A percentile compares a stretch with the other conserved stretches of the same genome.
phyloP scores from a whole-genome alignment of 2,329 filamentous ascomycete genomes.

The Colletotrichum spaethianum region DNA sequence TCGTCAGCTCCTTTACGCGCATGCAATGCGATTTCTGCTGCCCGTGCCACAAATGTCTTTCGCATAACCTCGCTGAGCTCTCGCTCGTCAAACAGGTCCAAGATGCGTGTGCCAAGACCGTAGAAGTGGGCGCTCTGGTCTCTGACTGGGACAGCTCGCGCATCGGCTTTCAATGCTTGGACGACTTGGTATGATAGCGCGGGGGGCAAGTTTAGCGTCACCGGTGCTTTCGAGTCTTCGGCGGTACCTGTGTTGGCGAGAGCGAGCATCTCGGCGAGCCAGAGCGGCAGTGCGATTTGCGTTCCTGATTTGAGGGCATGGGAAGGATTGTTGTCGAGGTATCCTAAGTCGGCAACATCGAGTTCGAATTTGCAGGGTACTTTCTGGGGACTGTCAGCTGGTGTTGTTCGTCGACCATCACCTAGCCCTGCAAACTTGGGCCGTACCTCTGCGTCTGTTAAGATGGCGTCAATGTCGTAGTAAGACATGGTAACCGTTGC shows the following conservation, averaged over 20 bases:
- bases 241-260: slow-evolving; percentile 66
- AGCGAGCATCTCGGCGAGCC: slow-evolving; percentile 95
- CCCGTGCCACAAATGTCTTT: slow-evolving; percentile 85
- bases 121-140: slow-evolving; percentile 91
- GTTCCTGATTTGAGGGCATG: slow-evolving; percentile 84
- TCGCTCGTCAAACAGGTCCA: slow-evolving; percentile 90
- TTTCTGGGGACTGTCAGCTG: slow-evolving; percentile 72
- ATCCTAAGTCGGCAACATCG: slow-evolving; percentile 87
- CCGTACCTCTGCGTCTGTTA: slow-evolving; percentile 85
- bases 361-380: slow-evolving; percentile 95
- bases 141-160: slow-evolving; percentile 86
- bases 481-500: slow-evolving; percentile 70
- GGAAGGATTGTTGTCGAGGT: slow-evolving; percentile 85
- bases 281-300: slow-evolving; percentile 86
- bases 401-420: not conserved
- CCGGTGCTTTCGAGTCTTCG: slow-evolving; percentile 69
- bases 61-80: slow-evolving; percentile 82
- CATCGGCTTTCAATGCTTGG: slow-evolving; percentile 92
- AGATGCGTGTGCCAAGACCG: slow-evolving; percentile 84
- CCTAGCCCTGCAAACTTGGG: not conserved
- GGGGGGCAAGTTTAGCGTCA: slow-evolving; percentile 85
- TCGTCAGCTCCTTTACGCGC: slow-evolving; percentile 87
- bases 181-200: slow-evolving; percentile 85
- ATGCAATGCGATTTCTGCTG: slow-evolving; percentile 87
- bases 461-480: slow-evolving; percentile 87